Base-by-base conservation (phyloP, 148 eudicot genomes). In the Cornus florida region DNA sequence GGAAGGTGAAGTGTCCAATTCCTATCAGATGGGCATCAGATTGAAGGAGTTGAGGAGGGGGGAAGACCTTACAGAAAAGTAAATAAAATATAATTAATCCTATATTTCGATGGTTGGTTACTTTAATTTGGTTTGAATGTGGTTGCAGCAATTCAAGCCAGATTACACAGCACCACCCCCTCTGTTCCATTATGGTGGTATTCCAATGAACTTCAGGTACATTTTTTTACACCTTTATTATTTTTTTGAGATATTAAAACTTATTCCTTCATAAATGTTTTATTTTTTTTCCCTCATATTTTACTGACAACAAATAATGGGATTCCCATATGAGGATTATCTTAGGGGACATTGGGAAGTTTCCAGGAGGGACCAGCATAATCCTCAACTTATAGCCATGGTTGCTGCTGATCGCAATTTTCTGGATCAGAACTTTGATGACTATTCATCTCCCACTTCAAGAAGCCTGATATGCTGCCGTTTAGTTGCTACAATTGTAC, bases 111-210 rank as follows among this genome's bases (percentile, higher is more conserved):
- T 43, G 48, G 48, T 43, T 43, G 48, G 48, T 59, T 59, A 31
- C 7, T 35, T 22, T 64, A 17, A 22, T 6, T 70, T 59, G 69
- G 24, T 77, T 79, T 33, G 66, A 32, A 68, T 77, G 43, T 78
- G 86, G 72, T 82, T 83, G 78, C 87, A 94, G 96, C 84, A 69
- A 60, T 94, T 83, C 80, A 83, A 81, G 87, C 92, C 93, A 56
- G 96, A 86, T 66, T 94, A 94, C 83, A 85, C 89, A 71, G 89
- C 89, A 20, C 98, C 94, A 76, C 82, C 98, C 57, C 92, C 88
- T 57, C 73, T 89, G 43, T 87, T 86, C 64, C 91, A 86, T 24
- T 81, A 75, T 68, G 77, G 89, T 57, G 75, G 86, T 13, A 77
- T 86, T 71, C 91, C 90, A 19, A 70, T 87, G 84, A 87, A 84